Evolutionary conservation across 2,329 filamentous ascomycete genomes (phyloP), one percentile per base, ranked within the genome.

Genomic region (Lasiodiplodia theobromae): DNA sequence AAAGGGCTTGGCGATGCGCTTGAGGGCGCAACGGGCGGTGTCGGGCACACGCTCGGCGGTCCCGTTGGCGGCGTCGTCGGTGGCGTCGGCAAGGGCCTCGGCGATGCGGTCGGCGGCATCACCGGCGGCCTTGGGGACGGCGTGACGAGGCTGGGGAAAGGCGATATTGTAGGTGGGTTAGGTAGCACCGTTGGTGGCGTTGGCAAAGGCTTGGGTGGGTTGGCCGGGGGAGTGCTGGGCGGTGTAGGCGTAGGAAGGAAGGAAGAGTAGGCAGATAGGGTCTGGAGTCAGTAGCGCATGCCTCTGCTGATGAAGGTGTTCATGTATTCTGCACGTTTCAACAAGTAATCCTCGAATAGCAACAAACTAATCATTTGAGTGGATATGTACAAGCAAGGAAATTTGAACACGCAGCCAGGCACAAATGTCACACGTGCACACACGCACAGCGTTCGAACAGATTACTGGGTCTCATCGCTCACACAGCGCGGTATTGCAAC

Each of bases 81-180:
- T 10, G 80, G 79, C 2, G 76, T 80, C 16, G 77, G 78, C 4
- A 70, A 70, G 73, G 73, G 81, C 66, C 69, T 81, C 11, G 78
- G 78, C 2, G 66, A 82, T 69, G 80, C 80, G 8, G 80, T 82
- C 2, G 73, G 74, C 5, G 80, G 80, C 2, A 75, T 82, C 28
- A 81, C 80, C 2, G 75, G 78, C 4, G 82, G 82, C 3, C 60
- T 84, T 2, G 82, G 82, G 4, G 80, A 81, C n/a, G 81, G 82
- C 1, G 80, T 84, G 5, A 79, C 78, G 2, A 82, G 82, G 70
- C 65, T 84, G 1, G 81, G 82, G 0, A 80, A 79, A 57, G 82
- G 82, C 0, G 80, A 84, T 72, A 73, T 84, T 2, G 73, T 83
- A 28, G 82, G 82, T 2, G 81, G 81, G 2, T 70, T 83, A 7